Percentiles rank a stretch among this genome's conserved stretches.
Evolutionary conservation across 192 early-diverging fungal species (phyloP).

Genomic region (Backusella macrospora): DNA sequence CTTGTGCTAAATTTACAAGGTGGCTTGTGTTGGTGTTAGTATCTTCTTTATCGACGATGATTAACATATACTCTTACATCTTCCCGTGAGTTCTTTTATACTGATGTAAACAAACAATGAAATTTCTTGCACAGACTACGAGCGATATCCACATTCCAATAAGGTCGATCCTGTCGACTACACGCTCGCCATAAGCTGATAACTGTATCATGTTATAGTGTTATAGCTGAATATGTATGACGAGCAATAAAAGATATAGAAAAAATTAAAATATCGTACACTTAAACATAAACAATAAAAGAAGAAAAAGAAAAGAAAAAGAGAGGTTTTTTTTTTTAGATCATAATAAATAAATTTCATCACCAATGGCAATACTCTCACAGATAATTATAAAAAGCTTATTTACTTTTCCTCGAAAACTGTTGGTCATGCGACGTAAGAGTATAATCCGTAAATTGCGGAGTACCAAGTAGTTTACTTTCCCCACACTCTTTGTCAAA

Average conservation of each 20-base stretch:
- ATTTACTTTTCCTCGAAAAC: neutral
- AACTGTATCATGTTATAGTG: constrained; percentile 29
- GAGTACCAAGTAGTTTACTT: neutral
- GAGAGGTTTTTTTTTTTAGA: neutral
- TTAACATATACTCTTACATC: constrained; percentile 22
- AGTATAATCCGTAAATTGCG: neutral
- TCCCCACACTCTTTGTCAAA: constrained; percentile 11
- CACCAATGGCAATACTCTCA: neutral
- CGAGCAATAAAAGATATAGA: neutral
- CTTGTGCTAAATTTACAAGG: constrained; percentile 17
- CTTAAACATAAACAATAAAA: neutral
- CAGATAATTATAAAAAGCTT: neutral
- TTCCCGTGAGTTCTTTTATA: constrained; percentile 29
- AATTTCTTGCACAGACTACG: constrained; percentile 33
- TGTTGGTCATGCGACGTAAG: constrained; percentile 1
- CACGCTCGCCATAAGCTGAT: constrained; percentile 32
- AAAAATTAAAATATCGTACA: neutral
- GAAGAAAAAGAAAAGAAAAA: neutral
- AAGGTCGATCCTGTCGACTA: constrained; percentile 38
- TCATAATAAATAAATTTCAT: neutral
- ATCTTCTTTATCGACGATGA: neutral
- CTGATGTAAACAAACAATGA: constrained; percentile 29
- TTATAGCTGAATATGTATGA: constrained; percentile 12
- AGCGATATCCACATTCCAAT: constrained; percentile 36
- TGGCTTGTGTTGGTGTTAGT: neutral